Base-by-base conservation (phyloP, 495 filamentous ascomycete species). In the Podospora fimiseda region DNA sequence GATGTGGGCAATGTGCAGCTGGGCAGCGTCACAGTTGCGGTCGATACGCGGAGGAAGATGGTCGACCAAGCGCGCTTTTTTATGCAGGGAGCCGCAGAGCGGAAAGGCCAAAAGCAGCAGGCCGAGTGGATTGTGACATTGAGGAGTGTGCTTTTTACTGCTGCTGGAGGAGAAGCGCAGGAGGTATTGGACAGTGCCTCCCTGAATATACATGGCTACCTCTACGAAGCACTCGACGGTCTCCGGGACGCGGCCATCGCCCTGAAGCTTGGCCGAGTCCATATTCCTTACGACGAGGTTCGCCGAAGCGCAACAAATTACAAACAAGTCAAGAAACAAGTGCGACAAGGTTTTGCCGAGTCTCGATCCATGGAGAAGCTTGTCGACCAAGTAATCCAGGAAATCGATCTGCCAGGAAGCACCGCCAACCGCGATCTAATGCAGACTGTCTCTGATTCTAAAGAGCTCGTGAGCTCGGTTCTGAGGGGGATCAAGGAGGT, bases 401-500 rank as follows among this genome's bases (percentile, higher is more conserved):
- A 96, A 64, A 62, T 89, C 14, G 83, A 87, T 48, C 73, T 75
- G 37, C 83, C 88, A 11, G 88, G 86, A 13, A 90, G 82, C 59
- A 71, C 71, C 24, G 71, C 71, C 22, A 83, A 93, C 61, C 81
- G 88, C 45, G 79, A 80, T 39, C 78, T 95, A 53, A 83, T 91
- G 33, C 87, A 89, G 65, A 86, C 88, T 0, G 88, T 96, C 2
- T 90, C 90, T 11, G 92, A 96, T 60, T 96, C 89, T 0, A 95
- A 89, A 59, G 91, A 95, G 50, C 91, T 99, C 58, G 79, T 89
- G 36, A 88, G 87, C 64, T 96, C 92, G 5, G 80, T 96, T 21
- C 76, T 99, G 18, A 84, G 88, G 45, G 93, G 93, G 36, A 88
- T 99, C 41, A 91, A 95, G 64, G 93, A 97, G 66, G 84, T 99